A percentile compares a stretch with the other conserved stretches of the same genome.
Conservation (phyloP, 371 early-diverging fungal species). For the Lichtheimia corymbifera region DNA sequence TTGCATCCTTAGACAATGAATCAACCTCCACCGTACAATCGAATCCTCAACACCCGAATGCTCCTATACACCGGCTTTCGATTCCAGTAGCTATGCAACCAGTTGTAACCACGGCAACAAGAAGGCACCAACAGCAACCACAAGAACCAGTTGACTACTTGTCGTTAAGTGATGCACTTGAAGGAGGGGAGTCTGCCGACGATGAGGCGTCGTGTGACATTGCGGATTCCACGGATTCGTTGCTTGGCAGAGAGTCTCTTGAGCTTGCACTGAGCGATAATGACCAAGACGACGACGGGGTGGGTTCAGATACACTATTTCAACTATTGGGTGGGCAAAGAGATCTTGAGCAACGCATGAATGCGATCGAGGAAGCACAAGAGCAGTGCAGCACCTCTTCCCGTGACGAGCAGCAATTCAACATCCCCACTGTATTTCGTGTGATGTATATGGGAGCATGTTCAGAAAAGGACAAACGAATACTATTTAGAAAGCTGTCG, state of each 20-base stretch:
- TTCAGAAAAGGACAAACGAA: constrained; percentile 29
- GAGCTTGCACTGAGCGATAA: constrained; percentile 4
- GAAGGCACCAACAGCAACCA: neutral
- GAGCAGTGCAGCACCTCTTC: constrained; percentile 1
- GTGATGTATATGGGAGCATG: constrained; percentile 43
- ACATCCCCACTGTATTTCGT: constrained; percentile 29
- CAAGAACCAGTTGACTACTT: constrained; percentile 8
- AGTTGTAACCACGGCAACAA: neutral
- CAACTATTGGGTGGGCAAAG: constrained; percentile 14
- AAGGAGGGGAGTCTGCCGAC: neutral
- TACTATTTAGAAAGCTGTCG: constrained; percentile 34
- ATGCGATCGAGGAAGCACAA: constrained; percentile 25
- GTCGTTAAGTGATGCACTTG: constrained; percentile 10
- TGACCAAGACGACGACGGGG: constrained; percentile 5
- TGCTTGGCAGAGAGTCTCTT: constrained; percentile 2
- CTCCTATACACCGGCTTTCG: neutral
- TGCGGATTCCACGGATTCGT: constrained; percentile 3
- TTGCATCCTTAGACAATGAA: neutral
- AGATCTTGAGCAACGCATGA: constrained; percentile 27
- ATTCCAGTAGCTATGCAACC: neutral
- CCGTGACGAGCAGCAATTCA: constrained; percentile 9
- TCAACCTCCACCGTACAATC: neutral
- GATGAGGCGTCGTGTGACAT: neutral
- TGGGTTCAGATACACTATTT: constrained; percentile 23
- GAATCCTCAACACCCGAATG: neutral